Evolutionary conservation across 768 basidiomycete genomes (phyloP).

Genomic region (Phaeolepiota aurea): DNA sequence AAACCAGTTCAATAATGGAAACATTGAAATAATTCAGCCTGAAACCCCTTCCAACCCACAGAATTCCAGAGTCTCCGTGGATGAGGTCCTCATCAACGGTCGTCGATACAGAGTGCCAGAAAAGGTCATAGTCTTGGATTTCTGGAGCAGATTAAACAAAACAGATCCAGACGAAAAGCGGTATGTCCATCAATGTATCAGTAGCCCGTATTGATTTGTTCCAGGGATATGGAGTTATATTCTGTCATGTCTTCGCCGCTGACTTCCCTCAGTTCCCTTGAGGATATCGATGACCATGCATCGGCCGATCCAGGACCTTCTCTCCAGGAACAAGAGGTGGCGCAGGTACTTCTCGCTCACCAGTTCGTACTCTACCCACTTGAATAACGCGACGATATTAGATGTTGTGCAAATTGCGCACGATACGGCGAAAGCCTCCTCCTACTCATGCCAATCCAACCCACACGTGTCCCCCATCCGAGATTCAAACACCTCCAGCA

Average conservation of each 20-base stretch:
- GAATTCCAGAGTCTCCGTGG: slow-evolving; percentile 43
- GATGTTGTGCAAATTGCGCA: slow-evolving; percentile 5
- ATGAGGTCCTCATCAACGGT: slow-evolving; percentile 83
- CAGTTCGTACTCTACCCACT: not conserved
- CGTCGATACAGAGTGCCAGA: slow-evolving; percentile 92
- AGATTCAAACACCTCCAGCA: not conserved
- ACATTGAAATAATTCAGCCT: slow-evolving; percentile 77
- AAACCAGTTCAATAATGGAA: slow-evolving; percentile 81
- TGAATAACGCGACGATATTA: not conserved
- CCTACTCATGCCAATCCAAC: not conserved
- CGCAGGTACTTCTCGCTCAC: slow-evolving; percentile 35
- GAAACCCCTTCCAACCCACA: slow-evolving; percentile 36
- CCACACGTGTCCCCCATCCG: too few relatives aligned
- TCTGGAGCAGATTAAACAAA: slow-evolving; percentile 79
- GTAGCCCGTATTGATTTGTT: not conserved
- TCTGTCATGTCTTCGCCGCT: slow-evolving; percentile 65
- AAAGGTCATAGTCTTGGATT: slow-evolving; percentile 84
- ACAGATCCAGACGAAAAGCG: slow-evolving; percentile 26
- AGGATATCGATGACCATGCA: slow-evolving; percentile 43
- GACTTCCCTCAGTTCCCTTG: slow-evolving; percentile 66
- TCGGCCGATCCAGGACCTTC: slow-evolving; percentile 14
- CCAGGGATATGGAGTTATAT: slow-evolving; percentile 26
- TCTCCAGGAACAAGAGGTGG: slow-evolving; percentile 33
- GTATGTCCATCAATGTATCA: slow-evolving; percentile 22
- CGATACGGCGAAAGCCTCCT: not conserved